phyloP scores from a whole-genome alignment of 208 protist genomes.

The Leishmania amazonensis region DNA sequence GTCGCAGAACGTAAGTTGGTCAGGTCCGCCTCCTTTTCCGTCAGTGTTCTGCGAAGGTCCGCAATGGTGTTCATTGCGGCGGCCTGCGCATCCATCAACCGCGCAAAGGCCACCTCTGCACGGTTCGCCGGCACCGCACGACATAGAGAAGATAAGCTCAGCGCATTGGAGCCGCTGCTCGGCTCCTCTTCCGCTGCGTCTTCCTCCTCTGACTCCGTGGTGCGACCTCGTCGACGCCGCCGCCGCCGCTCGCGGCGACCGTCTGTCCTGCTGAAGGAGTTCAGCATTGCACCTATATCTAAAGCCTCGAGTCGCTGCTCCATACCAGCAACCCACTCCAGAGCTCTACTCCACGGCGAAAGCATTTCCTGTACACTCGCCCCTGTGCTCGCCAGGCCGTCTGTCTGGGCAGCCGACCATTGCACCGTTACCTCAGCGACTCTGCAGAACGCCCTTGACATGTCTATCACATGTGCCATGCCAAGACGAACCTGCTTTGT shows the following conservation, averaged over 20 bases:
- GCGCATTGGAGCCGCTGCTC: neutral
- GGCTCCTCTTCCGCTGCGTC: neutral
- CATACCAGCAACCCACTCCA: conserved; percentile 14
- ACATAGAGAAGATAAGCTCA: neutral
- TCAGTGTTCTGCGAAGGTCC: neutral
- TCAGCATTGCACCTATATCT: neutral
- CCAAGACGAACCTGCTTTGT: conserved; percentile 8
- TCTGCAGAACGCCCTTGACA: conserved; percentile 9
- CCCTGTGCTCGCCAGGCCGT: too few relatives aligned
- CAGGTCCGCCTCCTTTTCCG: conserved; percentile 7
- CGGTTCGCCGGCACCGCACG: neutral
- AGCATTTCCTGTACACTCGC: neutral
- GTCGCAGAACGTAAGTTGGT: conserved; percentile 5
- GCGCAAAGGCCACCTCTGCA: neutral
- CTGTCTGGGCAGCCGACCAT: too few relatives aligned
- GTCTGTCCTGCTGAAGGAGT: too few relatives aligned
- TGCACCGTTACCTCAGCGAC: neutral
- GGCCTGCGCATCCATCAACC: neutral
- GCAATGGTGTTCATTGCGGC: neutral
- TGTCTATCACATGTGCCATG: conserved; percentile 6
- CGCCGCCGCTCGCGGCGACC: neutral
- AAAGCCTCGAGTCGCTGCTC: conserved; percentile 6
- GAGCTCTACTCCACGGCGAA: neutral
- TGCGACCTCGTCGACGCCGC: neutral
- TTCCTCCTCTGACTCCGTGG: neutral